Percentiles rank a stretch among this genome's conserved stretches.
phyloP scores from a whole-genome alignment of 225 moss, liverwort and hornwort species.

The Lunularia cruciata region DNA sequence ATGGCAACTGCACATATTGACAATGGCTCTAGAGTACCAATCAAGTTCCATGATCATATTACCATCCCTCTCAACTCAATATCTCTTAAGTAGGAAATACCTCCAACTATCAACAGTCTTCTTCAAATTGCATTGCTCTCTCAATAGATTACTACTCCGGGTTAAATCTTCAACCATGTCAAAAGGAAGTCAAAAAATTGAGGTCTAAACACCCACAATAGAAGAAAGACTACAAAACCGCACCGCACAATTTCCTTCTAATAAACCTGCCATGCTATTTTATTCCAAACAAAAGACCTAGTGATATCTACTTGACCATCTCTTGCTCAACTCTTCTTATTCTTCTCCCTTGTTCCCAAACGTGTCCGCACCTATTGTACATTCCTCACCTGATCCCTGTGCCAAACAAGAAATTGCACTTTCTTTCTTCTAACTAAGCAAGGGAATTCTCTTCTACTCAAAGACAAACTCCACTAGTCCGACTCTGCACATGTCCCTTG shows the following conservation, averaged over 20 bases:
- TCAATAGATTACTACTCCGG: too few species aligned
- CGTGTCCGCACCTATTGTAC: neutral
- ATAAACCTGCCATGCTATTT: neutral
- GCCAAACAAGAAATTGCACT: neutral
- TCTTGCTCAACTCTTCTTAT: neutral
- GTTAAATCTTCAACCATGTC: too few species aligned
- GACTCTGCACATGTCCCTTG: neutral
- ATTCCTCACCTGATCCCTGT: neutral
- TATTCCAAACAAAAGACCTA: neutral
- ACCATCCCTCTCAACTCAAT: neutral
- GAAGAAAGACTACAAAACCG: neutral
- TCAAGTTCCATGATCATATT: conserved; percentile 4
- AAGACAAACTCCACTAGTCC: neutral
- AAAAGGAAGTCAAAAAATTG: neutral
- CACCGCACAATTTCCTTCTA: conserved; percentile 3
- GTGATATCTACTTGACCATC: neutral
- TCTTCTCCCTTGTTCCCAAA: neutral
- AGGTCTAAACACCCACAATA: neutral
- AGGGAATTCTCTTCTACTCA: neutral
- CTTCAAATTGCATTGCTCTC: too few species aligned
- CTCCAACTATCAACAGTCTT: neutral
- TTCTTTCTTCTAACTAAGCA: neutral
- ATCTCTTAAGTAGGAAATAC: neutral
- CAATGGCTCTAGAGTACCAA: conserved; percentile 9
- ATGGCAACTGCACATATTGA: neutral